phyloP scores from a whole-genome alignment of 2,329 filamentous ascomycete genomes.

The Penicillium sp. region DNA sequence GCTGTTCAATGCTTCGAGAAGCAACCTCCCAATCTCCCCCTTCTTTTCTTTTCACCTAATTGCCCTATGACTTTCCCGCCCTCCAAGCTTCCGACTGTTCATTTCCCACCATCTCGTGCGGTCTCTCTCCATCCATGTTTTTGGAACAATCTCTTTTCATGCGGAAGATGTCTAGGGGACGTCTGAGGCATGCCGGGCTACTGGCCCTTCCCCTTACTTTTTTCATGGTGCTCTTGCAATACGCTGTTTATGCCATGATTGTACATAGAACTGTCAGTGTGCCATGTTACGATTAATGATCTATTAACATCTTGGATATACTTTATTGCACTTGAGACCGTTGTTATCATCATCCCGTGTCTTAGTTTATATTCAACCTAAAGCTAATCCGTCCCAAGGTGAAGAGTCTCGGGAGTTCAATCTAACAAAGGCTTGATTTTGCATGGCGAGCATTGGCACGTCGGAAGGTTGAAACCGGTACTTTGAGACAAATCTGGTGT shows the following conservation, averaged over 20 bases:
- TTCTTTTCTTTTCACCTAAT: neutral
- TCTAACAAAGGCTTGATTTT: neutral
- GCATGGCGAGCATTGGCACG: neutral
- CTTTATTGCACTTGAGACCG: neutral
- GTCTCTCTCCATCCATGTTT: neutral
- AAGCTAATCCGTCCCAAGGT: neutral
- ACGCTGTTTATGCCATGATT: conserved; percentile 19
- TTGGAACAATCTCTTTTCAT: neutral
- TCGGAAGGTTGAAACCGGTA: neutral
- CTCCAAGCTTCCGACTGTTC: neutral
- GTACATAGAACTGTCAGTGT: conserved; percentile 26
- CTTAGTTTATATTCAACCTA: neutral
- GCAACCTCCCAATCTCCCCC: neutral
- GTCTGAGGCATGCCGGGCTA: conserved; percentile 1
- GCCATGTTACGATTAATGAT: conserved; percentile 24
- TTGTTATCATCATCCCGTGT: neutral
- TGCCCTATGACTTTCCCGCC: neutral
- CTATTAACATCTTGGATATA: conserved; percentile 3
- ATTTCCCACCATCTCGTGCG: neutral
- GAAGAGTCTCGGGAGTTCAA: neutral
- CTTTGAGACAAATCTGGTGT: neutral
- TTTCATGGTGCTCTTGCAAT: conserved; percentile 3
- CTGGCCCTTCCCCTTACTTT: neutral
- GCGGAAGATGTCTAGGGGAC: neutral
- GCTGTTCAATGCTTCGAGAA: neutral